These are phyloP conservation scores for Tricholoma matsutake DNA, from an alignment of 768 basidiomycete species.

Conservation along the genomic window DNA sequence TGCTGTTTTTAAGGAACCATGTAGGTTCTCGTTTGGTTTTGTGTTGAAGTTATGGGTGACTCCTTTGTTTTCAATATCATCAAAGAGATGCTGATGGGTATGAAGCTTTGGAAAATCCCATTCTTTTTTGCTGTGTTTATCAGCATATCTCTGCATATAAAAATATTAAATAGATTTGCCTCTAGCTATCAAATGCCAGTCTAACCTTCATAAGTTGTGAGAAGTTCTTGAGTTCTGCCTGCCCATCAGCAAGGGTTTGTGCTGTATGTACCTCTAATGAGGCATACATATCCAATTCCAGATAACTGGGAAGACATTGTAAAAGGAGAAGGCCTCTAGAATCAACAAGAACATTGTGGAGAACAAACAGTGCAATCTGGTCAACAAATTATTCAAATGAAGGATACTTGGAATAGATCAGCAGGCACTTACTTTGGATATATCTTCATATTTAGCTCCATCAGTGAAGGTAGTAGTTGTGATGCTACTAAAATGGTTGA, in stretches of 20 bases:
- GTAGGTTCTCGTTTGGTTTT: slow-evolving; percentile 27
- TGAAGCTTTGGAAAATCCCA: slow-evolving; percentile 40
- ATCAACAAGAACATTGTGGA: not conserved
- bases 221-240: slow-evolving; percentile 17
- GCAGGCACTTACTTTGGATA: slow-evolving; percentile 6
- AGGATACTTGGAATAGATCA: too few relatives aligned
- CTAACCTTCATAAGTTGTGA: slow-evolving; percentile 19
- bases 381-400: too few relatives aligned
- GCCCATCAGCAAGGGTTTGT: slow-evolving; percentile 25
- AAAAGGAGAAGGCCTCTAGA: not conserved
- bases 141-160: not conserved
- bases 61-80: slow-evolving; percentile 33
- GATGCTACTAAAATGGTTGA: slow-evolving; percentile 8
- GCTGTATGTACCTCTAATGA: slow-evolving; percentile 28
- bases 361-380: not conserved
- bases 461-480: slow-evolving; percentile 14
- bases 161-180: too few relatives aligned
- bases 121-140: slow-evolving; percentile 12
- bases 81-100: slow-evolving; percentile 25
- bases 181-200: too few relatives aligned
- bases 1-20: slow-evolving; percentile 24
- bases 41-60: slow-evolving; percentile 28
- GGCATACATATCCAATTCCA: slow-evolving; percentile 18
- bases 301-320: slow-evolving; percentile 17
- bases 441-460: slow-evolving; percentile 9